phyloP scores from a whole-genome alignment of 768 basidiomycete genomes.

The Lanmaoa rubissima region DNA sequence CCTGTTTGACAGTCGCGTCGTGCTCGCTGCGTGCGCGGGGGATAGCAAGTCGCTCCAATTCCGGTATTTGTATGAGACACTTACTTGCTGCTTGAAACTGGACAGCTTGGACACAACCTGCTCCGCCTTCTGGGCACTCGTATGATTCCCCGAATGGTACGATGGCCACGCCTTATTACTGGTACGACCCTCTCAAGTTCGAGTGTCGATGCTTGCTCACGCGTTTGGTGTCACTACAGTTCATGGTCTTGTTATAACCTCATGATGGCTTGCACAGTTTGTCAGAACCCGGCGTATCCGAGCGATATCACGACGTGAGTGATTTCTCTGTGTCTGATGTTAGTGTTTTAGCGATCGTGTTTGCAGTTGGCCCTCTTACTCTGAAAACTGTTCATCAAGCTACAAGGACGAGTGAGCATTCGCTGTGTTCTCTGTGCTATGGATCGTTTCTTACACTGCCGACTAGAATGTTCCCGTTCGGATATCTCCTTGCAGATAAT shows the following conservation, averaged over 20 bases:
- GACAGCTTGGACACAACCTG: conserved; percentile 29
- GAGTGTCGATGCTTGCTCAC: neutral
- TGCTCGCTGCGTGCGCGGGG: conserved; percentile 28
- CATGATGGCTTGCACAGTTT: conserved; percentile 48
- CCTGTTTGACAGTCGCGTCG: conserved; percentile 31
- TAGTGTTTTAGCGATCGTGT: neutral
- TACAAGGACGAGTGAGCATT: conserved; percentile 18
- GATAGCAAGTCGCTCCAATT: conserved; percentile 20
- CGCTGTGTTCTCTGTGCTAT: neutral
- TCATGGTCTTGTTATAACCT: conserved; percentile 60
- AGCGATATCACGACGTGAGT: conserved; percentile 32
- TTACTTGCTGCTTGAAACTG: neutral
- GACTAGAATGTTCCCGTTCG: conserved; percentile 38
- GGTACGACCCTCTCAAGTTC: conserved; percentile 14
- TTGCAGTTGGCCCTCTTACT: conserved; percentile 25
- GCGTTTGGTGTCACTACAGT: conserved; percentile 25
- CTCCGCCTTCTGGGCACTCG: conserved; percentile 13
- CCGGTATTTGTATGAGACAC: neutral
- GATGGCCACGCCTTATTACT: conserved; percentile 30
- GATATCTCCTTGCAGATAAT: conserved; percentile 31
- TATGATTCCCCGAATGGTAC: conserved; percentile 26
- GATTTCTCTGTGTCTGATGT: neutral
- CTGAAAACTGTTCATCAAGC: conserved; percentile 14
- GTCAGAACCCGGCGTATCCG: conserved; percentile 38
- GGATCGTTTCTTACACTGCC: neutral